Evolutionary conservation across 495 filamentous ascomycete genomes (phyloP), one percentile per base, ranked within the genome.

Genomic region (Aspergillus egyptiacus): DNA sequence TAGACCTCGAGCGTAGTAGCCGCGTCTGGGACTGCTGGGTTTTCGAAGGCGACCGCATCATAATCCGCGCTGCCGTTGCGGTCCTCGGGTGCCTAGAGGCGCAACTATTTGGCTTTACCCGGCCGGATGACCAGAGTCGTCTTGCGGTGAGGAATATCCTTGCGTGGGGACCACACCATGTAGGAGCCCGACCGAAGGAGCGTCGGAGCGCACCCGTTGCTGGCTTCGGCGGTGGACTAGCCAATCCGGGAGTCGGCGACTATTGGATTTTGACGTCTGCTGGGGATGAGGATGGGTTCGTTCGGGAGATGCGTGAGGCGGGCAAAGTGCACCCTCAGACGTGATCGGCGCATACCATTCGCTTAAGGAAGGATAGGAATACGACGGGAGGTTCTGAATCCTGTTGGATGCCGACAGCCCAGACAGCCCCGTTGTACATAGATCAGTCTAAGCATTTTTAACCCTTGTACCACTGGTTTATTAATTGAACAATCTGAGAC

Each of bases 11-110:
- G 53, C 77, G 84, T 43, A 80, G 80, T 10, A 82, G 82, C 23
- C 77, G 93, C 9, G 71, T 97, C 3, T 96, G 89, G 89, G 93
- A 98, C 60, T 86, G 95, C 20, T 93, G 89, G 71, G 84, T 91
- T 2, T 95, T 97, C 49, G 93, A 98, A 62, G 91, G 90, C 2
- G 93, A 97, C 56, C 75, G 79, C 7, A 75, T 89, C 11, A 72
- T 95, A 9, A 80, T 96, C 18, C 78, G 91, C 2, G 82, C 87
- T 0, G 86, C 80, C 0, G 81, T 96, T 5, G 93, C 84, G 3
- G 61, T 88, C 25, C 65, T 95, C 5, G 68, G 78, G 9, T 66
- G 68, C 38, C 62, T 88, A 20, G 84, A 89, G 57, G 59, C 75
- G 0, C 80, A 76, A 53, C 62, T 87, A 2, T 82, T 83, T 47